Evolutionary conservation across 352 stramenopile species (phyloP).

Genomic region (Pythium rhizo-oryzae): DNA sequence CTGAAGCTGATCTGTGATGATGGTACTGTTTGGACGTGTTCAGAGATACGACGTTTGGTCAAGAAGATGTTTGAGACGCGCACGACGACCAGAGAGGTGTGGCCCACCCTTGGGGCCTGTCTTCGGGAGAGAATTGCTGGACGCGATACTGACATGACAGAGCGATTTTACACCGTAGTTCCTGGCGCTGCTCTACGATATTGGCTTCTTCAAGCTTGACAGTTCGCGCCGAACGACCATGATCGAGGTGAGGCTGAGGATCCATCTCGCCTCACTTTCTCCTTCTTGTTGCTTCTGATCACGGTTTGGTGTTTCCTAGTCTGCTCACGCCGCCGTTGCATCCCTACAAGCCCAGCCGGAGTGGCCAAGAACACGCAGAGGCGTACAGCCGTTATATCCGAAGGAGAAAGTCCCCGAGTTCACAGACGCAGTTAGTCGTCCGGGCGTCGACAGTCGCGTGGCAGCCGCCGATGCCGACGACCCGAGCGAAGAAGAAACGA

Average conservation of each 20-base stretch:
- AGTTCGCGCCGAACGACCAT: slow-evolving; percentile 25
- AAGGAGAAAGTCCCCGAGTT: slow-evolving; percentile 19
- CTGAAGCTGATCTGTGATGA: neutral
- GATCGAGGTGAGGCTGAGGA: slow-evolving; percentile 28
- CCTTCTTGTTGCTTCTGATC: neutral
- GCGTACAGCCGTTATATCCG: slow-evolving; percentile 23
- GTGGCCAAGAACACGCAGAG: slow-evolving; percentile 8
- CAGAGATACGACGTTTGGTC: slow-evolving; percentile 32
- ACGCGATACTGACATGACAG: too few species aligned
- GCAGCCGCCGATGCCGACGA: slow-evolving; percentile 4
- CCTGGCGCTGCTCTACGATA: slow-evolving; percentile 30
- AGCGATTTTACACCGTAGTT: slow-evolving; percentile 19
- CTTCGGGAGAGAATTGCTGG: too few species aligned
- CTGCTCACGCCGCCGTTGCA: slow-evolving; percentile 31
- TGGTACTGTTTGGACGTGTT: neutral
- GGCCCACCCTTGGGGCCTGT: neutral
- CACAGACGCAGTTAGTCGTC: neutral
- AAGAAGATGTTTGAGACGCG: slow-evolving; percentile 37
- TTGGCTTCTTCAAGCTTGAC: slow-evolving; percentile 36
- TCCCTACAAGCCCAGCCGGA: slow-evolving; percentile 23
- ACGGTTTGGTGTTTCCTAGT: slow-evolving; percentile 11
- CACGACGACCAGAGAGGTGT: slow-evolving; percentile 29
- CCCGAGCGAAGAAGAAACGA: slow-evolving; percentile 11
- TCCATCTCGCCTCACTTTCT: too few species aligned
- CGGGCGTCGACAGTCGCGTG: neutral